Conservation (phyloP, 768 basidiomycete species). For the Galerina sulciceps region DNA sequence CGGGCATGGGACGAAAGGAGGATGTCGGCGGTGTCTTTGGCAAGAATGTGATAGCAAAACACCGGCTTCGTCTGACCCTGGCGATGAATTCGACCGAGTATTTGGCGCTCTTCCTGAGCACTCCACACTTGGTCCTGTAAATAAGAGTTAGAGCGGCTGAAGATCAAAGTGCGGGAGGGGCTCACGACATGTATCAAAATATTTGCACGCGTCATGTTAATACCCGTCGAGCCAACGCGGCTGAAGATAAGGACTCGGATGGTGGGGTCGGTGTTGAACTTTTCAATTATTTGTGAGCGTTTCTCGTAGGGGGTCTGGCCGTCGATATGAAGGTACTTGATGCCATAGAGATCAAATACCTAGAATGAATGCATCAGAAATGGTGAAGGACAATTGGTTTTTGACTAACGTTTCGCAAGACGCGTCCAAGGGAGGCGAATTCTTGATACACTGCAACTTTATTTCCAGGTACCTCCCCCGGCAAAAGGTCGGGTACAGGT, state of each 20-base stretch:
- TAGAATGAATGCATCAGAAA: slow-evolving; percentile 13
- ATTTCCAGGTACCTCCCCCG: neutral
- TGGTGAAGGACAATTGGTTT: neutral
- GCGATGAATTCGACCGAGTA: slow-evolving; percentile 27
- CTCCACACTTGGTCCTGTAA: slow-evolving; percentile 34
- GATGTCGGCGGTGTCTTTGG: slow-evolving; percentile 26
- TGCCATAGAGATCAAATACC: slow-evolving; percentile 18
- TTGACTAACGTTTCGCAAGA: slow-evolving; percentile 20
- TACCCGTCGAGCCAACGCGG: slow-evolving; percentile 6
- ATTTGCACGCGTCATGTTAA: slow-evolving; percentile 12
- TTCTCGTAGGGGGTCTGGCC: slow-evolving; percentile 5
- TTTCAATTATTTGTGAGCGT: slow-evolving; percentile 4
- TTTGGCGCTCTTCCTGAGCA: slow-evolving; percentile 30
- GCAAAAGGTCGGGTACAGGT: neutral
- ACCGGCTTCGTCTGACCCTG: slow-evolving; percentile 30
- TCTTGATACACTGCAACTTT: slow-evolving; percentile 25
- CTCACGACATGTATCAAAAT: slow-evolving; percentile 18
- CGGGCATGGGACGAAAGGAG: slow-evolving; percentile 21
- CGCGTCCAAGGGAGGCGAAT: slow-evolving; percentile 19
- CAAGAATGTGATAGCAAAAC: slow-evolving; percentile 24
- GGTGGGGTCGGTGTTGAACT: neutral
- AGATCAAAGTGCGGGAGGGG: neutral
- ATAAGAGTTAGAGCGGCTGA: neutral
- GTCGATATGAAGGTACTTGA: slow-evolving; percentile 11
- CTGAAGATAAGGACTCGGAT: slow-evolving; percentile 7